Evolutionary conservation across 768 basidiomycete genomes (phyloP), one percentile per base, ranked within the genome.

Genomic region (Sistotremastrum suecicum): DNA sequence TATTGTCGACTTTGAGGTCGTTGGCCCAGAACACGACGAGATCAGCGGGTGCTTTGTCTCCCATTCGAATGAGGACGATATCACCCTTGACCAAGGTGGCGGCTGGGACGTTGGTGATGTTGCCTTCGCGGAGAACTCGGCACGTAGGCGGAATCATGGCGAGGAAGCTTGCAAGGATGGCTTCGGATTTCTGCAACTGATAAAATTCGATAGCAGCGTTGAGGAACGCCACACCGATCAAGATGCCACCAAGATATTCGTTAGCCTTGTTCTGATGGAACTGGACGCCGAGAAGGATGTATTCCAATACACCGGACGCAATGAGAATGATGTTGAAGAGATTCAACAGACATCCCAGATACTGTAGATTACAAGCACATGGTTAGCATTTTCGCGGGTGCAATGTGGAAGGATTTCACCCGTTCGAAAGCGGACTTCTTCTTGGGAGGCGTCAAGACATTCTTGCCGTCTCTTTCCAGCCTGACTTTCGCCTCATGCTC

Each of bases 141-240:
- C 76, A 80, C 5, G 75, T 67, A 0, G 80, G 80, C 10, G 80
- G 80, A 42, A 82, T 82, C 76, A 82, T 76, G 7, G 80, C 80
- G 34, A 82, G 64, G 63, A 82, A 82, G 2, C 76, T 78, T 3
- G 78, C 78, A 3, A 82, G 66, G 52, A 82, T 82, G 36, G 78
- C 77, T 56, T 80, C 80, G 6, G 78, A 79, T 54, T 80, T 82
- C 61, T 82, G 80, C 32, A 80, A 69, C 63, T 82, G 80, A 55
- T 64, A 69, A 57, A 77, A 82, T 57, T 82, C 80, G 56, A 82
- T 79, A 50, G 71, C 71, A 5, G 78, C 80, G 51, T 82, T 82
- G 47, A 80, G 58, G 58, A 82, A 78, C 10, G 79, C 78, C 20
- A 81, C 78, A 20, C 64, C 65, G 44, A 81, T 80, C 48, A 81